phyloP scores from a whole-genome alignment of 1,284 basidiomycete genomes.

The Boletellus dicymbophilus region DNA sequence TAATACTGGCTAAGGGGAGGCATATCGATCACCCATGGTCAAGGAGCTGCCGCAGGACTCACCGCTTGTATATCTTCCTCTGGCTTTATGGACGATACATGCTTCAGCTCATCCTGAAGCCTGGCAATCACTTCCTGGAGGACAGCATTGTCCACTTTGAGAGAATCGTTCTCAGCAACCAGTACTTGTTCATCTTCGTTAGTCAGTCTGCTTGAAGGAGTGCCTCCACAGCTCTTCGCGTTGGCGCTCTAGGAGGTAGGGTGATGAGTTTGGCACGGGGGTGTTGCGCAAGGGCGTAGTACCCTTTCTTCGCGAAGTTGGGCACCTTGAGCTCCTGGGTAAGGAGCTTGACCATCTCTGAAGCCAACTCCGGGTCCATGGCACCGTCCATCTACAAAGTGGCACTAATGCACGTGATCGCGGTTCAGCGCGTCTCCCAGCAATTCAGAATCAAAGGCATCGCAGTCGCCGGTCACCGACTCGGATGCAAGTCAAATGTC shows the following conservation, averaged over 20 bases:
- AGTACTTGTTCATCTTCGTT: constrained; percentile 11
- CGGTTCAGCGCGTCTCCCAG: not conserved
- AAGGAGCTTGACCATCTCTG: constrained; percentile 27
- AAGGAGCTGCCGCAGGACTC: not conserved
- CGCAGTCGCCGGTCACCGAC: constrained; percentile 32
- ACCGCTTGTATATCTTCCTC: constrained; percentile 15
- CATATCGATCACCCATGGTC: constrained; percentile 3
- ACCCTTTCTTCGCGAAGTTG: constrained; percentile 26
- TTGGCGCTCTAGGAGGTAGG: constrained; percentile 13
- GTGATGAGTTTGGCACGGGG: no score
- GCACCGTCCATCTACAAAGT: constrained; percentile 22
- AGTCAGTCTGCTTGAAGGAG: constrained; percentile 1
- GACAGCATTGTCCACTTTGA: constrained; percentile 22
- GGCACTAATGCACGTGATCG: constrained; percentile 15
- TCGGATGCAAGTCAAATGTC: constrained; percentile 17
- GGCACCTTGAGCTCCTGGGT: constrained; percentile 27
- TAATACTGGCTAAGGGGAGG: constrained; percentile 7
- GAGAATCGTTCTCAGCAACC: constrained; percentile 15
- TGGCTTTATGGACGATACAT: constrained; percentile 18
- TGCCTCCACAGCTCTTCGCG: not conserved
- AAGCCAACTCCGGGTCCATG: constrained; percentile 26
- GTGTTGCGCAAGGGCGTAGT: no score
- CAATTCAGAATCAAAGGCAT: constrained; percentile 27
- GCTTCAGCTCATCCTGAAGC: constrained; percentile 14
- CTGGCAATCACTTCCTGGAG: constrained; percentile 14